Evolutionary conservation across 2,329 filamentous ascomycete genomes (phyloP).

Genomic region (Colletotrichum noveboracense): DNA sequence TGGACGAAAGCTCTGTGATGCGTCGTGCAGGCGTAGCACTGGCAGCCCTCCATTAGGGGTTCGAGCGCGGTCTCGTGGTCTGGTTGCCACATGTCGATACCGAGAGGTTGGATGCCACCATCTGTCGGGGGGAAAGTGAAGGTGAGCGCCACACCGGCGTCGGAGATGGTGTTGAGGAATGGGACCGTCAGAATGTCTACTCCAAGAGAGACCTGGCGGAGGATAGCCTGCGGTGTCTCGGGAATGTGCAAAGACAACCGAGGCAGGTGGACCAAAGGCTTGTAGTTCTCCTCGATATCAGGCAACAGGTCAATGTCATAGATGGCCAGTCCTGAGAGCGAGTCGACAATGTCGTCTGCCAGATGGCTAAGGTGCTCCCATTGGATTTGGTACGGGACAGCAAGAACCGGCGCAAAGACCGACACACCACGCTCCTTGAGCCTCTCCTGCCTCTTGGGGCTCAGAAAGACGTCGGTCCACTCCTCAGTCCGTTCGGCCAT

Average conservation of each 20-base stretch:
- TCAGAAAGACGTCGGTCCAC: constrained; percentile 77
- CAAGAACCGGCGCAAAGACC: constrained; percentile 73
- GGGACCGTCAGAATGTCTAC: constrained; percentile 81
- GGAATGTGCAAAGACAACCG: constrained; percentile 77
- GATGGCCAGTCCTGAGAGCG: constrained; percentile 74
- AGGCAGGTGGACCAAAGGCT: constrained; percentile 65
- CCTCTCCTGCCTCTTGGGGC: constrained; percentile 39
- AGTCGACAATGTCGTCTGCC: constrained; percentile 62
- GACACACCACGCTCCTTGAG: constrained; percentile 36
- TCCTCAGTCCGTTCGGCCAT: constrained; percentile 87
- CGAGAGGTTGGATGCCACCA: constrained; percentile 58
- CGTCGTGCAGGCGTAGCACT: constrained; percentile 81
- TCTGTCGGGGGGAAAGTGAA: constrained; percentile 68
- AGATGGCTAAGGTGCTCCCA: constrained; percentile 80
- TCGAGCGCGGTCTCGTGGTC: constrained; percentile 65
- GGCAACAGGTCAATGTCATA: constrained; percentile 76
- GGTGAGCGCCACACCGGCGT: constrained; percentile 82
- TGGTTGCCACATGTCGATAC: constrained; percentile 77
- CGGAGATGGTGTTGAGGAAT: constrained; percentile 76
- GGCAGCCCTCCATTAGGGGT: constrained; percentile 69
- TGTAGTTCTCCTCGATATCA: constrained; percentile 64
- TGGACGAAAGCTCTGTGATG: constrained; percentile 89
- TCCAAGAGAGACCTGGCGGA: constrained; percentile 77
- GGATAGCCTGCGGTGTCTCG: constrained; percentile 74
- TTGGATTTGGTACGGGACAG: constrained; percentile 77